phyloP scores from a whole-genome alignment of 2,329 filamentous ascomycete genomes.

The Venturia aucupariae region DNA sequence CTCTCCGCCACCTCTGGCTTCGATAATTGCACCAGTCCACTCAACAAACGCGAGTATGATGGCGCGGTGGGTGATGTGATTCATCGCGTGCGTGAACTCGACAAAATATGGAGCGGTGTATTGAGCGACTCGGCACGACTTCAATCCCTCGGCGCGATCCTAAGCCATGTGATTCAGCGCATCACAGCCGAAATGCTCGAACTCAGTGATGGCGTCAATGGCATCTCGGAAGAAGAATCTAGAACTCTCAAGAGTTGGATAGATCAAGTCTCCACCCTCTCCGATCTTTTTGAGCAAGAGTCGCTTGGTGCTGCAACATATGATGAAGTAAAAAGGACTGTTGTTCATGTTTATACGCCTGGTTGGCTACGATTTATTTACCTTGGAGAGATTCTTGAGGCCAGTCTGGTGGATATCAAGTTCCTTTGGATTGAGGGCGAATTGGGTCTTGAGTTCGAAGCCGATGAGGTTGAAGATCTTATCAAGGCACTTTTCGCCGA shows the following conservation, averaged over 20 bases:
- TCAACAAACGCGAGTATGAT: slow-evolving; percentile 51
- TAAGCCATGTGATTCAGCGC: slow-evolving; percentile 48
- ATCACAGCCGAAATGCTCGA: slow-evolving; percentile 55
- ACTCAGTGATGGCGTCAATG: slow-evolving; percentile 34
- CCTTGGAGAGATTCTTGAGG: slow-evolving; percentile 52
- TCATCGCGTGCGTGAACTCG: slow-evolving; percentile 47
- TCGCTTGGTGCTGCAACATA: slow-evolving; percentile 19
- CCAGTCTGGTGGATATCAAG: slow-evolving; percentile 54
- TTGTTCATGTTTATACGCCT: slow-evolving; percentile 52
- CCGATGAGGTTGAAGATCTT: slow-evolving; percentile 53
- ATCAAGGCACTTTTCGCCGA: slow-evolving; percentile 57
- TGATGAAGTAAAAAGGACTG: slow-evolving; percentile 33
- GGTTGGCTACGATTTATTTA: slow-evolving; percentile 60
- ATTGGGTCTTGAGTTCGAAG: slow-evolving; percentile 51
- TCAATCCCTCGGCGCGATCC: slow-evolving; percentile 51
- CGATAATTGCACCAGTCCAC: slow-evolving; percentile 47
- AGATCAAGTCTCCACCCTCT: slow-evolving; percentile 45
- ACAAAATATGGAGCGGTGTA: slow-evolving; percentile 47
- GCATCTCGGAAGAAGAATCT: slow-evolving; percentile 56
- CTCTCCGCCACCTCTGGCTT: slow-evolving; percentile 57
- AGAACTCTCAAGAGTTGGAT: slow-evolving; percentile 49
- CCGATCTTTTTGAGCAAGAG: slow-evolving; percentile 45
- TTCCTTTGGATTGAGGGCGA: slow-evolving; percentile 58
- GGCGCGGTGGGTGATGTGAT: slow-evolving; percentile 49
- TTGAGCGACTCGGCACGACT: slow-evolving; percentile 51